Evolutionary conservation across 306 rosid species (phyloP).

Genomic region (Quercus wislizeni): DNA sequence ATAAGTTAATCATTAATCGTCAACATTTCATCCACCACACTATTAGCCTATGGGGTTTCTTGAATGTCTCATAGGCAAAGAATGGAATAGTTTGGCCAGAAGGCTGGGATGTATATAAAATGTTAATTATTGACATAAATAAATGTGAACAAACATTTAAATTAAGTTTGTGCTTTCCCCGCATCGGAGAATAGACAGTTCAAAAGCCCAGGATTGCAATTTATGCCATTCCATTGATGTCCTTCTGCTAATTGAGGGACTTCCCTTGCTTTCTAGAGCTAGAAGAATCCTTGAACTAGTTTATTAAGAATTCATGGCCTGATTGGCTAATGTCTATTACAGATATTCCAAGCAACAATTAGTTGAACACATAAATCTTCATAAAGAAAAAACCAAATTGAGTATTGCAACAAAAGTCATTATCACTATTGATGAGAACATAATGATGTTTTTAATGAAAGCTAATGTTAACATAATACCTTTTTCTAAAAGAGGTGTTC

Average conservation of each 20-base stretch:
- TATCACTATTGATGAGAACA: neutral
- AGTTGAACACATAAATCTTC: no score
- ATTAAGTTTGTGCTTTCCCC: neutral
- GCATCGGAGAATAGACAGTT: neutral
- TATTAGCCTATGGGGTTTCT: no score
- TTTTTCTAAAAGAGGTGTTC: neutral
- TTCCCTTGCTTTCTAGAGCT: neutral
- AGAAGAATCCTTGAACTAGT: neutral
- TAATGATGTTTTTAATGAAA: neutral
- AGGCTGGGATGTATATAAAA: no score
- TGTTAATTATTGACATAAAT: no score
- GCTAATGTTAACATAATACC: neutral
- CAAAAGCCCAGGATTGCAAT: no score
- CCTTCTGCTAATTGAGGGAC: neutral
- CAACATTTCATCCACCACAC: no score
- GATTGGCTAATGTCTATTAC: neutral
- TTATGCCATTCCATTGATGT: neutral
- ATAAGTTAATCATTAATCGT: no score
- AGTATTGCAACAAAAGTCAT: neutral
- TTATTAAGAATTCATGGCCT: neutral
- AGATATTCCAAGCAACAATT: neutral
- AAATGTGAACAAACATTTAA: no score
- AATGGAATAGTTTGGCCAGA: no score
- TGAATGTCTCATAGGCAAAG: no score
- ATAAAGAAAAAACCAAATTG: neutral